Conservation (phyloP, 192 early-diverging fungal genomes). For the Diversispora eburnea region DNA sequence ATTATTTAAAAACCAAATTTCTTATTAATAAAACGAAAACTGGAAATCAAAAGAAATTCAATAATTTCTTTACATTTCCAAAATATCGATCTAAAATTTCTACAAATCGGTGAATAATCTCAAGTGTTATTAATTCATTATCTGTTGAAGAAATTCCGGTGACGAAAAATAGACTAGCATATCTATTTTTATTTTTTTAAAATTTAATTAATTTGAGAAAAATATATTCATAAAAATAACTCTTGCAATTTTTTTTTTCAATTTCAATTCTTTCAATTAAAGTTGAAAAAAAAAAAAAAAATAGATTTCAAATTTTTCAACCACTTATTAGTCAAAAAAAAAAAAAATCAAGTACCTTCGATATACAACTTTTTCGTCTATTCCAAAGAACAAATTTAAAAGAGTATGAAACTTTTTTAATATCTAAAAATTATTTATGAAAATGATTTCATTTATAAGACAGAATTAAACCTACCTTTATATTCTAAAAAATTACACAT, state of each 20-base stretch:
- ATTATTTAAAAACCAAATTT: not conserved
- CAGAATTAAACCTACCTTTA: conserved; percentile 55
- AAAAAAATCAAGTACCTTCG: conserved; percentile 42
- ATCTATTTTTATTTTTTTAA: conserved; percentile 68
- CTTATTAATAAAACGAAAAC: not conserved
- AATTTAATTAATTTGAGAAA: not conserved
- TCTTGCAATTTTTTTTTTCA: too few species aligned
- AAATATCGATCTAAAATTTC: conserved; percentile 97
- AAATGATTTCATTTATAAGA: not conserved
- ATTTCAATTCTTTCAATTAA: too few species aligned
- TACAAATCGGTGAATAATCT: conserved; percentile 97
- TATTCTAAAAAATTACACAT: conserved; percentile 99
- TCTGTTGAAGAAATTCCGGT: conserved; percentile 91
- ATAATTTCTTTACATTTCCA: conserved; percentile 65
- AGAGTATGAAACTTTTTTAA: too few species aligned
- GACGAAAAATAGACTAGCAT: conserved; percentile 94
- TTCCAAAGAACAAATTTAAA: too few species aligned
- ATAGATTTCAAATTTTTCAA: not conserved
- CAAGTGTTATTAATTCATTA: conserved; percentile 91
- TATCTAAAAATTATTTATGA: too few species aligned
- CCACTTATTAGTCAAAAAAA: not conserved
- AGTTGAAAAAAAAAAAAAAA: not conserved
- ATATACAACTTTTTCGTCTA: conserved; percentile 62
- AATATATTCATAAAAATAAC: not conserved
- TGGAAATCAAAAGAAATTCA: not conserved